Evolutionary conservation across 2,329 filamentous ascomycete genomes (phyloP), one percentile per base, ranked within the genome.

Genomic region (Scopulariopsis brevicaulis): DNA sequence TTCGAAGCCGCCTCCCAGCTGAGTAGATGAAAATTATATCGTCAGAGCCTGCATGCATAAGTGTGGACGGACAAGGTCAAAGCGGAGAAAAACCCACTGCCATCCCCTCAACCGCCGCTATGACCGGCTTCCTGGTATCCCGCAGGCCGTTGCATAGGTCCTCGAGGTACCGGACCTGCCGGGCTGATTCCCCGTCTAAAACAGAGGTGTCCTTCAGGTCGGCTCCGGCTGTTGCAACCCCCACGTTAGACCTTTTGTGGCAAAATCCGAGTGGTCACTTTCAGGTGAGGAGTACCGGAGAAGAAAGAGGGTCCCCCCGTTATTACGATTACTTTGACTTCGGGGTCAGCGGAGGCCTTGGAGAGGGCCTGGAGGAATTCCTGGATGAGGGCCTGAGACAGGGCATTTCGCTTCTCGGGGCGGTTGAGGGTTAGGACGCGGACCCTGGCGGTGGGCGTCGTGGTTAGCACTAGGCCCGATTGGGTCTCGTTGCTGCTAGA

Each of bases 331-430:
- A 64, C 72, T 43, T 67, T 66, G 52, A 74, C 65, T 4, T 54
- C 61, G 53, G 64, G 53, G 46, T 68, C 65, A 24, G 46, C 63
- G 53, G 64, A 64, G 28, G 61, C 66, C 48, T 51, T 57, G 54
- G 54, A 63, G 40, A 71, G 64, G 55, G 64, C 63, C 11, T 55
- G 61, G 18, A 74, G 64, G 4, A 81, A 67, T 53, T 80, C 71
- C 58, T 66, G 64, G 61, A 81, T 77, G 69, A 83, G 75, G 53
- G 67, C 66, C 58, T 74, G 70, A 1, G 79, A 83, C 59, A 84
- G 75, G 11, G 82, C 80, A 71, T 84, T 85, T 58, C 79, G 73
- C 66, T 84, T 83, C 53, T 73, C 71, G 1, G 78, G 80, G 2
- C 81, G 74, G 67, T 81, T 78, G 60, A 83, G 67, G 15, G 75